Base-by-base conservation (phyloP, 2,329 filamentous ascomycete genomes). In the Hypoxylon sp. region DNA sequence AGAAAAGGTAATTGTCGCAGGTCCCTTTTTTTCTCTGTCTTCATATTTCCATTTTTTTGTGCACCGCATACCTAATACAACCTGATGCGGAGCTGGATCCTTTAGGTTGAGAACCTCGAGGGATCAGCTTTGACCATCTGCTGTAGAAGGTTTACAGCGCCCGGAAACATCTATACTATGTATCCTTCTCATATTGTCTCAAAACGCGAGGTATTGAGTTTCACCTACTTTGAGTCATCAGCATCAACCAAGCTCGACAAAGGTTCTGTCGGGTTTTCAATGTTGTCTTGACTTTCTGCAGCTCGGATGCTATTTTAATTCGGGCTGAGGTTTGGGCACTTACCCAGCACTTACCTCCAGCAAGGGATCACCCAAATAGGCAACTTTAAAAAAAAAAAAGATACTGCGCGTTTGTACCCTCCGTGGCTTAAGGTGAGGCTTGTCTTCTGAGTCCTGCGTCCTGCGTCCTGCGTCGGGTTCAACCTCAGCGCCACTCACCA, bases 371-470 rank as follows among this genome's bases (percentile, higher is more conserved):
- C 13, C 13, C 33, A 56, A n/a, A 20, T 57, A 33, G 33, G 31
- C 44, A 50, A 31, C 14, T 44, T 46, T 20, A 44, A 20, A 44
- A 31, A 44, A 20, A 44, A 31, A 55, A 25, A 40, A 42, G 35
- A 31, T 42, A 55, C 30, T 27, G 49, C 40, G n/a, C 40, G 44
- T 17, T 44, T 42, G 46, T 60, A 37, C 48, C 7, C 44, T 50
- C 40, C 40, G 66, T 66, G 59, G 55, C 66, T 44, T 66, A 56
- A 64, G 51, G 50, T 66, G 63, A 64, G 66, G 63, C 63, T 68
- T 51, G 55, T 33, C 22, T 8, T 50, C 40, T 14, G 20, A 8
- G 20, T 54, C 44, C 25, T 27, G 33, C 42, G 27, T 54, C 44
- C 25, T 27, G 33, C 42, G 27, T 8, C 35, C 33, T 10, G 17